Base-by-base conservation (phyloP, 768 basidiomycete genomes). In the Sporobolomyces phaffii region DNA sequence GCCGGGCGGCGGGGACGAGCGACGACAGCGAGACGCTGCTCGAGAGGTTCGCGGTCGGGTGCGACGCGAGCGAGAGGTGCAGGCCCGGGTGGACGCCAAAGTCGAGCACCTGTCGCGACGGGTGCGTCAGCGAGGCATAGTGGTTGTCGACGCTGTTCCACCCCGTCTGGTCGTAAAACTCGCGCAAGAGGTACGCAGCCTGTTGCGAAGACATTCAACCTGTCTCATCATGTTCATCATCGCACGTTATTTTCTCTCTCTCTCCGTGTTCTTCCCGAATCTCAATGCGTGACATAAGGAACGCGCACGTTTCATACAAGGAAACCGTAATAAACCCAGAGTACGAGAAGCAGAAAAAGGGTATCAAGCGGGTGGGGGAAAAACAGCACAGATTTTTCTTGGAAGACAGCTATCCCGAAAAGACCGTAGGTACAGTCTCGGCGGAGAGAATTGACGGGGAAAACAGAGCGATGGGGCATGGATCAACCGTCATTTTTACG, bases 131-230 rank as follows among this genome's bases (percentile, higher is more conserved):
- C 71, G 93, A 90, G 3, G 88, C 85, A 75, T 90, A 97, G 26
- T 94, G 81, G 74, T 94, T 94, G 78, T 97, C 93, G 76, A 94
- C 90, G 1, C 20, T 18, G 73, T 91, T 92, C 94, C 94, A 98
- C 68, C 90, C 89, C 36, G 91, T 96, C n/a, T 85, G 86, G 71
- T 84, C 83, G 81, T 91, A 92, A 78, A 94, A 97, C 77, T 83
- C 87, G 69, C 88, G 87, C 41, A 97, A 81, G 62, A 97, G 87
- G 79, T 91, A 90, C 18, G 88, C 84, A 43, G 89, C 86, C 38
- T 62, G 59, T 38, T 64, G 60, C 28, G 40, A 51, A 11, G 56
- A 53, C 64, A 65, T 65, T 7, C 13, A 6, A 11, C n/a, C n/a
- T n/a, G n/a, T n/a, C n/a, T n/a, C n/a, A n/a, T n/a, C n/a, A n/a